These are phyloP conservation scores for Pleurotus tuber-regium DNA, from an alignment of 768 basidiomycete species.

Conservation along the genomic window DNA sequence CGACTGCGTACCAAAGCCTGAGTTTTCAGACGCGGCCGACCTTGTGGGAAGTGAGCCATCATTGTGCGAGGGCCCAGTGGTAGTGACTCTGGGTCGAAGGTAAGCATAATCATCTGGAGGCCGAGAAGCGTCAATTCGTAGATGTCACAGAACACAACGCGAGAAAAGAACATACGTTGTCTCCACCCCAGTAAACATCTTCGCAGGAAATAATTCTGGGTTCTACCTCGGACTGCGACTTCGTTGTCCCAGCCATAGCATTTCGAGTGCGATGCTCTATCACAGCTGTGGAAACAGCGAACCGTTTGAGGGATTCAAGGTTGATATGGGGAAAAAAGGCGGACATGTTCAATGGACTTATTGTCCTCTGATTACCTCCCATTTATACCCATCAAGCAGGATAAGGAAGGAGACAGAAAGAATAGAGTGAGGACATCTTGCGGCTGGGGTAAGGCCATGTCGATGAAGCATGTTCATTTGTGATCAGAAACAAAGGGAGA, in stretches of 20 bases:
- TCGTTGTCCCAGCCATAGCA: conserved; percentile 4
- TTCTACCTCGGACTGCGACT: conserved; percentile 7
- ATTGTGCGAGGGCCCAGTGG: conserved; percentile 26
- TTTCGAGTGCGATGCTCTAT: conserved; percentile 17
- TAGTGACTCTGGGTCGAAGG: conserved; percentile 22
- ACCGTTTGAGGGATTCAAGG: conserved; percentile 21
- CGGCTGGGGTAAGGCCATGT: conserved; percentile 4
- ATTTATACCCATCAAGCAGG: conserved; percentile 8
- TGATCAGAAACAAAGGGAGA: conserved; percentile 8
- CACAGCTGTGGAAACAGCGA: conserved; percentile 21
- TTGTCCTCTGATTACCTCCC: background rate
- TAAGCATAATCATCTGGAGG: conserved; percentile 26
- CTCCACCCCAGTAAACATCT: conserved; percentile 26
- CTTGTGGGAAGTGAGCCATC: conserved; percentile 27
- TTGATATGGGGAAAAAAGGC: conserved; percentile 26
- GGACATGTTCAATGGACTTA: conserved; percentile 10
- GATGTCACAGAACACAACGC: background rate
- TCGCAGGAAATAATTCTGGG: conserved; percentile 20
- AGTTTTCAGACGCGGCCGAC: conserved; percentile 24
- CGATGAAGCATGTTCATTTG: conserved; percentile 10
- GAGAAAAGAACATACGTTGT: conserved; percentile 19
- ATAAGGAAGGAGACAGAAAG: background rate
- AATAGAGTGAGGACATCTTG: background rate
- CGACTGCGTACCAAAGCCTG: conserved; percentile 24
- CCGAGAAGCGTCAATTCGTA: background rate